Base-by-base conservation (phyloP, 2,329 filamentous ascomycete species). In the Stagonosporopsis cucurbitacearum region DNA sequence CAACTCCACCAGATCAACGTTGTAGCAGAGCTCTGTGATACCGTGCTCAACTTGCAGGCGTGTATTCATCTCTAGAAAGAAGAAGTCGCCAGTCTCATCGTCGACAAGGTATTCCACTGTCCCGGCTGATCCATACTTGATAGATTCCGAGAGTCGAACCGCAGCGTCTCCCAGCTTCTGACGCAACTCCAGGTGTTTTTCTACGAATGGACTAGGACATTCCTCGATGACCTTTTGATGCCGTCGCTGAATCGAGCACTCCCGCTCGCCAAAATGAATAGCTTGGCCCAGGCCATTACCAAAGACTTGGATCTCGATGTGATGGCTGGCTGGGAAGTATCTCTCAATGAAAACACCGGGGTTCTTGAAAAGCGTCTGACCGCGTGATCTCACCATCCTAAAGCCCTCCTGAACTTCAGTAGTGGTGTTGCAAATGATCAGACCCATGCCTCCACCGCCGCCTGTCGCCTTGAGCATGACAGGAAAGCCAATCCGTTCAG, bases 141-240 rank as follows among this genome's bases (percentile, higher is more conserved):
- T 79, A 0, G 78, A 80, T 61, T 81, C 78, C 0, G 82, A 82
- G 17, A 86, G 77, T n/a, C 86, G 85, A 4, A 96, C 89, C 3
- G 92, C 91, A 12, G 89, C 82, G 3, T 87, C 86, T 1, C 79
- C 75, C 12, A 86, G 85, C 83, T 73, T 86, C 82, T 78, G 85
- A 74, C 68, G 88, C 80, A 86, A 86, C 82, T 74, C 72, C 0
- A 74, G 72, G 49, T 81, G 75, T 37, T 67, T 76, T 44, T 77
- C 74, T 0, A 85, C 77, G 56, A 88, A 87, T 0, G 92, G 91
- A 13, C 90, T 91, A 0, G 92, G 92, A 3, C 89, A 92, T 75
- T 96, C 92, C 73, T 96, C 92, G 20, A 96, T 83, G 37, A 96
- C 90, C 78, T 96, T 96, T 73, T 96, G 92, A 71, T 96, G 92